These are phyloP conservation scores for Colletotrichum eleusines DNA, from an alignment of 2,329 filamentous ascomycete genomes.

Conservation along the genomic window DNA sequence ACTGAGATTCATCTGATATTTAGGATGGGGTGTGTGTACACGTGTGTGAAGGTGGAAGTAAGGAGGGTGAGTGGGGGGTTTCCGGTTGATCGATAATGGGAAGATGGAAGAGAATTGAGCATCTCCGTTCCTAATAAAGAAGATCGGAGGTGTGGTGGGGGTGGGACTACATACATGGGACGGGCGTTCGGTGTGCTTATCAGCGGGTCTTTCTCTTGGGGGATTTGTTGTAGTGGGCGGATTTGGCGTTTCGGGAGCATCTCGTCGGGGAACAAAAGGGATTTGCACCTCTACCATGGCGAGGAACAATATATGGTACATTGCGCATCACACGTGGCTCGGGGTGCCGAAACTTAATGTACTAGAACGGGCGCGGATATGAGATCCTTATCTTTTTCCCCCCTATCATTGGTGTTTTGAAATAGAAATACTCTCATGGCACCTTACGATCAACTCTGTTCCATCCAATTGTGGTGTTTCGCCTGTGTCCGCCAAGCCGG, in stretches of 20 bases:
- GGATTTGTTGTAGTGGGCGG: too few relatives aligned
- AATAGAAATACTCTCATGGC: constrained; percentile 6
- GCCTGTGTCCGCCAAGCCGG: neutral
- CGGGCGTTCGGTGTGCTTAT: constrained; percentile 16
- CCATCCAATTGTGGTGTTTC: neutral
- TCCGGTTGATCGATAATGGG: neutral
- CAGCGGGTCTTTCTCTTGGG: constrained; percentile 23
- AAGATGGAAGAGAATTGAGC: constrained; percentile 9
- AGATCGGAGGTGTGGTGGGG: constrained; percentile 8
- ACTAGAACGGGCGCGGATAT: neutral
- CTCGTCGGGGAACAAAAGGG: constrained; percentile 18
- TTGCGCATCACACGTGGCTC: neutral
- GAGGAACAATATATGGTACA: too few relatives aligned
- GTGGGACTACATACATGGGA: neutral
- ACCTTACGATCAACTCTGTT: neutral
- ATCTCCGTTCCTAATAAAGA: constrained; percentile 38
- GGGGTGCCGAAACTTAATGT: neutral
- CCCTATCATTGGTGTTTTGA: neutral
- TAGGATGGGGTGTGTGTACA: neutral
- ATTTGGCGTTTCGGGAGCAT: constrained; percentile 13
- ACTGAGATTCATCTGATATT: too few relatives aligned
- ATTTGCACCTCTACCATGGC: neutral
- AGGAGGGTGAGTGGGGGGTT: constrained; percentile 1
- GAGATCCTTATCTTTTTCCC: neutral
- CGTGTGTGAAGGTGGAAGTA: neutral